These are phyloP conservation scores for Pontederia paniculata DNA, from an alignment of 176 grass and related monocot genomes.

Conservation along the genomic window DNA sequence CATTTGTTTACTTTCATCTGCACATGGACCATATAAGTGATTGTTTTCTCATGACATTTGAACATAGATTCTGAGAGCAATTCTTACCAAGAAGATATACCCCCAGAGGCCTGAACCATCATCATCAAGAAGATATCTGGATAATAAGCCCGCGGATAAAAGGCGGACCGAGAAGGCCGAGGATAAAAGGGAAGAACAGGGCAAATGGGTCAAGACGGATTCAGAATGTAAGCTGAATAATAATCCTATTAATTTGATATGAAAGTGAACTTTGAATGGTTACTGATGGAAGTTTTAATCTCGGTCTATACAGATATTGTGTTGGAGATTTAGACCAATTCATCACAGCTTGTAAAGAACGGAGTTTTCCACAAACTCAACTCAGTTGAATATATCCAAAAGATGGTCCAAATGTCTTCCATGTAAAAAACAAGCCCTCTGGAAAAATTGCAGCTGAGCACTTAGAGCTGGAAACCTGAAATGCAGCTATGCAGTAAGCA, in stretches of 20 bases:
- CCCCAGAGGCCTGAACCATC: constrained; percentile 3
- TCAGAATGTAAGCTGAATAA: constrained; percentile 61
- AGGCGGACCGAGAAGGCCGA: constrained; percentile 2
- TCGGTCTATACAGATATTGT: constrained; percentile 49
- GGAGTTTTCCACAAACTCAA: constrained; percentile 23
- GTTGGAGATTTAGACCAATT: constrained; percentile 43
- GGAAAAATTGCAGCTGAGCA: too few relatives aligned
- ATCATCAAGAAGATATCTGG: constrained; percentile 35
- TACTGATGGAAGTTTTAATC: background rate
- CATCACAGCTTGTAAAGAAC: constrained; percentile 4
- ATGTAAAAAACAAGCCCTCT: too few relatives aligned
- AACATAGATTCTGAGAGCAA: constrained; percentile 37
- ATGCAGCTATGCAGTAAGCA: too few relatives aligned
- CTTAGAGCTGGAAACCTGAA: too few relatives aligned
- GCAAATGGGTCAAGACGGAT: constrained; percentile 80
- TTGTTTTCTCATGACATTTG: background rate
- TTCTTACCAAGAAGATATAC: constrained; percentile 49
- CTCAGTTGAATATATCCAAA: too few relatives aligned
- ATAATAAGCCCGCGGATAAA: constrained; percentile 32
- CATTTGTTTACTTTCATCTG: too few relatives aligned
- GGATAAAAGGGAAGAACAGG: constrained; percentile 20
- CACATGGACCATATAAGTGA: too few relatives aligned
- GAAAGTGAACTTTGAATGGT: background rate
- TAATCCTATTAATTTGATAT: background rate
- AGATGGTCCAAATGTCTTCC: too few relatives aligned